Evolutionary conservation across 371 early-diverging fungal species (phyloP).

Genomic region (Apophysomyces ossiformis): DNA sequence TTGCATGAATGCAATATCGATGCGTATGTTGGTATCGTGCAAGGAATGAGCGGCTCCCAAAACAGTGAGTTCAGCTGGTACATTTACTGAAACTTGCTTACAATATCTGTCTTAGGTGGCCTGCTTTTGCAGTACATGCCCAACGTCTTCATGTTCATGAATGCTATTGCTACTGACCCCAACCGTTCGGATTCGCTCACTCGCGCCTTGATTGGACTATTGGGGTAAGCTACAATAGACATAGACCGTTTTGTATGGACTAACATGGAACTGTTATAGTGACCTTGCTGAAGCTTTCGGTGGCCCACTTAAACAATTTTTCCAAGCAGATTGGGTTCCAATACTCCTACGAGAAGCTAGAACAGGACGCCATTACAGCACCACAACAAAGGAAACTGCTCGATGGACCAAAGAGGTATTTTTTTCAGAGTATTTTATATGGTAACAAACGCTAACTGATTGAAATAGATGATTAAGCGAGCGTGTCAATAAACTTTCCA

Average conservation of each 20-base stretch:
- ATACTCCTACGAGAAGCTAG: constrained; percentile 77
- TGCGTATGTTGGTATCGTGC: constrained; percentile 94
- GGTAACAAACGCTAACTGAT: neutral
- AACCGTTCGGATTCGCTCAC: constrained; percentile 67
- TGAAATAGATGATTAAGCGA: constrained; percentile 18
- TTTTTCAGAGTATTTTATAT: neutral
- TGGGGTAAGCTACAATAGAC: constrained; percentile 59
- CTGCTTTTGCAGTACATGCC: constrained; percentile 66
- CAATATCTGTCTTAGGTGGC: constrained; percentile 40
- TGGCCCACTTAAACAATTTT: constrained; percentile 66
- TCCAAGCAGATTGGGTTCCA: constrained; percentile 69
- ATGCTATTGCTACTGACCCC: constrained; percentile 62
- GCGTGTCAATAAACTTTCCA: constrained; percentile 18
- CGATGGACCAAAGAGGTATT: constrained; percentile 80
- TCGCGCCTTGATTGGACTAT: constrained; percentile 79
- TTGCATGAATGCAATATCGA: constrained; percentile 91
- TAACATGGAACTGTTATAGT: constrained; percentile 30
- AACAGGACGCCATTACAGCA: constrained; percentile 61
- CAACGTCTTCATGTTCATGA: constrained; percentile 79
- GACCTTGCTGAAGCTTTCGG: constrained; percentile 82
- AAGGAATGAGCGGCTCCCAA: constrained; percentile 78
- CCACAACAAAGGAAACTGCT: constrained; percentile 74
- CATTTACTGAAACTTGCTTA: neutral
- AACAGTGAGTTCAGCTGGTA: constrained; percentile 27
- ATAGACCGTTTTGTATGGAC: neutral